phyloP scores from a whole-genome alignment of 768 basidiomycete genomes.

The Multifurca ochricompacta region DNA sequence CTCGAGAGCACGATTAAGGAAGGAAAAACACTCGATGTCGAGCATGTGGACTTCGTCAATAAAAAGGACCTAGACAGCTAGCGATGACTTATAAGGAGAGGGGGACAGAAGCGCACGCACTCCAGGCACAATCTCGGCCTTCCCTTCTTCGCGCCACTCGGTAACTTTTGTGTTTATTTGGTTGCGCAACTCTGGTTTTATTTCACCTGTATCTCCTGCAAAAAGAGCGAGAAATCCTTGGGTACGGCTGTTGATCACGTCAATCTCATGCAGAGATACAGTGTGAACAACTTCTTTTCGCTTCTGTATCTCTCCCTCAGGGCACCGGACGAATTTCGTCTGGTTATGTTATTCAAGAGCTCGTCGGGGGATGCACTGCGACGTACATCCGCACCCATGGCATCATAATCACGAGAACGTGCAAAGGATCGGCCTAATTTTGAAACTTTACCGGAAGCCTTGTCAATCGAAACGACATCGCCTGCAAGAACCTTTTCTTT shows the following conservation, averaged over 20 bases:
- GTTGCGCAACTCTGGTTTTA: conserved; percentile 91
- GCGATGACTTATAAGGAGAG: not conserved
- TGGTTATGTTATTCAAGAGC: conserved; percentile 27
- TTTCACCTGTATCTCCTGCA: conserved; percentile 96
- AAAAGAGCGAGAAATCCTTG: conserved; percentile 97
- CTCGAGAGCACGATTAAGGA: conserved; percentile 93
- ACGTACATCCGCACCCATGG: conserved; percentile 96
- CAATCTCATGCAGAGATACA: conserved; percentile 96
- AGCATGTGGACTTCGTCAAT: conserved; percentile 99
- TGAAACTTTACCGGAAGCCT: conserved; percentile 91
- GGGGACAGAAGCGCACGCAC: conserved; percentile 38
- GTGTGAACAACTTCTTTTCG: conserved; percentile 97
- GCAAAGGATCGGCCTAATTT: conserved; percentile 96
- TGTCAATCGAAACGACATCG: conserved; percentile 95
- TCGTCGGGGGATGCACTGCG: not conserved
- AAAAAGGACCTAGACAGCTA: conserved; percentile 68
- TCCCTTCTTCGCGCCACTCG: conserved; percentile 98
- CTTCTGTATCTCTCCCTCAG: conserved; percentile 96
- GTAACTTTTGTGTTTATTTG: conserved; percentile 96
- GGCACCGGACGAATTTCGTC: conserved; percentile 98
- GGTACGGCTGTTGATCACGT: conserved; percentile 97
- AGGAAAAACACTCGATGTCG: conserved; percentile 99
- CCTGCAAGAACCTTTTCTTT: conserved; percentile 96
- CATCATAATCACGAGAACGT: conserved; percentile 96
- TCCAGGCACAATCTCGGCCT: conserved; percentile 95